Percentiles rank a stretch among this genome's conserved stretches.
These are phyloP conservation scores for Linum tenue DNA, from an alignment of 345 rosid species.

Conservation along the genomic window DNA sequence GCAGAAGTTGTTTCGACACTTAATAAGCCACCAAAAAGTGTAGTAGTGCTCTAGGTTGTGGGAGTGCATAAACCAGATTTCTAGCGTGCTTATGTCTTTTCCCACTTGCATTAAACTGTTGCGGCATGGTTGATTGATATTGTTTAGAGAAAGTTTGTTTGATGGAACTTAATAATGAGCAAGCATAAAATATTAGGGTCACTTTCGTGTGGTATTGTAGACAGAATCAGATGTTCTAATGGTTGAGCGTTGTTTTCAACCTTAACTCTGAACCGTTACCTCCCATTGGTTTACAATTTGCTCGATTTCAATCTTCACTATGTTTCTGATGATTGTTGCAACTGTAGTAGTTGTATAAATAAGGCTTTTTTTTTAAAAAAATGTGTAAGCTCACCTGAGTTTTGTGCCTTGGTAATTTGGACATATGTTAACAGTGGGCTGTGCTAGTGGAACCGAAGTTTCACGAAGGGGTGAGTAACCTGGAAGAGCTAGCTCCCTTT, in stretches of 20 bases:
- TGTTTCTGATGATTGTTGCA: background rate
- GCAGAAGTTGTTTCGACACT: background rate
- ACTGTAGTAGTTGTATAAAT: background rate
- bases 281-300: background rate
- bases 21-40: background rate
- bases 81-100: background rate
- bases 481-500: constrained; percentile 87
- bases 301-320: background rate
- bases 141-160: background rate
- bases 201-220: background rate
- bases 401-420: constrained; percentile 15
- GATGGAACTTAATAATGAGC: no score
- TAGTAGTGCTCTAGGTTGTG: background rate
- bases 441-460: constrained; percentile 84
- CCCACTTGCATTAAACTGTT: background rate
- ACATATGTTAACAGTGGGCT: constrained; percentile 62
- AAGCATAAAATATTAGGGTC: no score
- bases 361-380: background rate
- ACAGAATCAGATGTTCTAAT: background rate
- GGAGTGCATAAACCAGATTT: background rate
- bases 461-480: constrained; percentile 86
- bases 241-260: no score
- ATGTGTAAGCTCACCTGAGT: constrained; percentile 3
- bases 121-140: background rate
- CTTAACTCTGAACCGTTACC: background rate